These are phyloP conservation scores for Zasmidium citrigriseum DNA, from an alignment of 2,329 filamentous ascomycete genomes.

Conservation along the genomic window DNA sequence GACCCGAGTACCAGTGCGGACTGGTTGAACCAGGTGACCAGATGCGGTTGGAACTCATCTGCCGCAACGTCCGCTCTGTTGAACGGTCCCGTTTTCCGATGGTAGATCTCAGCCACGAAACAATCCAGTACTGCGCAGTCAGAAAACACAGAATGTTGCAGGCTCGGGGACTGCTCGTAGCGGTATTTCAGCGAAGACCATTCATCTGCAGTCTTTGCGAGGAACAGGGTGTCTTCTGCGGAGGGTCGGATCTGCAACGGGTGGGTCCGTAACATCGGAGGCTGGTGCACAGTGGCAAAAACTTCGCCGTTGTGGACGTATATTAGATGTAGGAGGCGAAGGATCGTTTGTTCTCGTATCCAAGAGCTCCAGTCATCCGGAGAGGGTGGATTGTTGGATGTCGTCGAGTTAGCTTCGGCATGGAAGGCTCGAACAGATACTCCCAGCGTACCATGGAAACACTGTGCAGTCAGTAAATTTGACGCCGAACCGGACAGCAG, in stretches of 20 bases:
- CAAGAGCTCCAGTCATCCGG: slow-evolving; percentile 4
- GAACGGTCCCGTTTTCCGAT: background rate
- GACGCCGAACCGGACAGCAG: slow-evolving; percentile 5
- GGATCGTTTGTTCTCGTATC: slow-evolving; percentile 1
- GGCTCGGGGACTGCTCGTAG: background rate
- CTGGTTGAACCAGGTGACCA: background rate
- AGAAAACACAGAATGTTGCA: slow-evolving; percentile 2
- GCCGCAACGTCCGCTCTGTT: background rate
- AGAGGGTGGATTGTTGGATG: background rate
- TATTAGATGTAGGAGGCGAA: slow-evolving; percentile 3
- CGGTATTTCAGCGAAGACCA: background rate
- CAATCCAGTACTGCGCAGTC: background rate
- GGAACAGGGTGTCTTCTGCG: slow-evolving; percentile 2
- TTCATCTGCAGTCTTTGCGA: slow-evolving; percentile 7
- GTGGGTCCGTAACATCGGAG: background rate
- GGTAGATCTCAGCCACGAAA: slow-evolving; percentile 5
- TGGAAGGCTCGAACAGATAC: background rate
- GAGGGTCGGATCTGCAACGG: background rate
- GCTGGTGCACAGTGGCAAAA: slow-evolving; percentile 1
- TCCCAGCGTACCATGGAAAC: slow-evolving; percentile 6
- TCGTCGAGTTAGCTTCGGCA: background rate
- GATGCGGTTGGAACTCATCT: background rate
- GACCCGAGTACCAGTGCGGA: background rate
- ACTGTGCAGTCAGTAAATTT: slow-evolving; percentile 4
- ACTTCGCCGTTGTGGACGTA: slow-evolving; percentile 12